Percentiles rank a stretch among this genome's conserved stretches.
Evolutionary conservation across 164 flowering plant species (phyloP).

Genomic region (Magnolia changhungtana): DNA sequence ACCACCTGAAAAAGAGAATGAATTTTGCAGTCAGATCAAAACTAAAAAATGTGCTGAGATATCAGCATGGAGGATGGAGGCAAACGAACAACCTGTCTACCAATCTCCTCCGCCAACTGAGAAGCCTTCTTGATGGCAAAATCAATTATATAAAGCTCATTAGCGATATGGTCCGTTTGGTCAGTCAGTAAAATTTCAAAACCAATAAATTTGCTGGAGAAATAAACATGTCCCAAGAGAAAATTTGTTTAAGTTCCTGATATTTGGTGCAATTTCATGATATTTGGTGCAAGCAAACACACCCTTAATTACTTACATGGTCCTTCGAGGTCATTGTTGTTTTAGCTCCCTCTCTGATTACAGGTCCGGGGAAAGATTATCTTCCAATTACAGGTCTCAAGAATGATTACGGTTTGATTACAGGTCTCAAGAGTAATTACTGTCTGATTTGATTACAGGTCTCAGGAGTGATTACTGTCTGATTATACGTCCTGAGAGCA

Average conservation of each 20-base stretch:
- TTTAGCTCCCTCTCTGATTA: background rate
- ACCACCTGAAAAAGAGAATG: slow-evolving; percentile 57
- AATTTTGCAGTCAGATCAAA: background rate
- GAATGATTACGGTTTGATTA: no score
- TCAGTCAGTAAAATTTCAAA: slow-evolving; percentile 57
- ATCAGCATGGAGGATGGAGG: background rate
- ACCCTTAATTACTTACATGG: background rate
- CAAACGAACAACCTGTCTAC: slow-evolving; percentile 70
- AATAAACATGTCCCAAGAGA: background rate
- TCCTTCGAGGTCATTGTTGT: background rate
- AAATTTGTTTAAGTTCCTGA: no score
- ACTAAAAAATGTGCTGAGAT: background rate
- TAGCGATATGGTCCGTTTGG: slow-evolving; percentile 91
- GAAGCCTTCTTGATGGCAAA: slow-evolving; percentile 96
- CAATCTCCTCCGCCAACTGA: slow-evolving; percentile 94
- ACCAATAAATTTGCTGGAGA: background rate
- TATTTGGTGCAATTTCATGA: no score
- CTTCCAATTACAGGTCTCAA: background rate
- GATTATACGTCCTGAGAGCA: no score
- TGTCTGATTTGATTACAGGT: no score
- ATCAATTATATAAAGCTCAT: slow-evolving; percentile 90
- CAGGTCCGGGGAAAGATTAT: background rate
- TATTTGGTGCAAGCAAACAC: background rate
- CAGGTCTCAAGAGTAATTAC: no score
- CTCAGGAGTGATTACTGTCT: no score